Percentiles rank a stretch among this genome's conserved stretches.
Conservation (phyloP, 2,329 filamentous ascomycete species). For the Talaromyces funiculosus region DNA sequence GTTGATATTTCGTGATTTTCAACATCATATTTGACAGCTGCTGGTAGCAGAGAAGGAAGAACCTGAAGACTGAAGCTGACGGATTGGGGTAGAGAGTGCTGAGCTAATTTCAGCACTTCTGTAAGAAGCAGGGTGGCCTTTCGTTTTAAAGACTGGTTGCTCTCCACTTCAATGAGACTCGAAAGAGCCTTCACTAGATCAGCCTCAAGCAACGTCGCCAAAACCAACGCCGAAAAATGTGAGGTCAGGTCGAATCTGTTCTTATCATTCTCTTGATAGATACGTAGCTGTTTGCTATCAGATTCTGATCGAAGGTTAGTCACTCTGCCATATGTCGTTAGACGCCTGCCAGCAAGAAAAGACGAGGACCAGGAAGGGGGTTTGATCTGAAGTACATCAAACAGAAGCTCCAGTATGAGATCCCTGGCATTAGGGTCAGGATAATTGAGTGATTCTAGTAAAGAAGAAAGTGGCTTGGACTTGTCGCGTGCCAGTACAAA, state of each 20-base stretch:
- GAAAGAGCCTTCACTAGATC: conserved; percentile 60
- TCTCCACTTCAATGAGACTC: conserved; percentile 45
- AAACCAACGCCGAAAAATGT: conserved; percentile 84
- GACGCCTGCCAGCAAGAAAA: conserved; percentile 81
- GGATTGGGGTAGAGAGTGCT: conserved; percentile 71
- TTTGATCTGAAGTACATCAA: conserved; percentile 80
- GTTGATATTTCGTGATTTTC: conserved; percentile 75
- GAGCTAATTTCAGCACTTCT: conserved; percentile 83
- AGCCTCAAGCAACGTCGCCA: conserved; percentile 78
- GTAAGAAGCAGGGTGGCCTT: conserved; percentile 88
- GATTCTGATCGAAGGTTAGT: conserved; percentile 68
- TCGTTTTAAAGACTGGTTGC: conserved; percentile 58
- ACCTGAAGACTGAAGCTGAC: conserved; percentile 84
- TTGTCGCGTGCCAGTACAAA: conserved; percentile 84
- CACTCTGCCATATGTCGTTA: conserved; percentile 96
- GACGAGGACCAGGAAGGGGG: conserved; percentile 91
- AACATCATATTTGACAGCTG: conserved; percentile 65
- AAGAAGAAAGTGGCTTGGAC: conserved; percentile 74
- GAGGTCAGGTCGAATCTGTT: conserved; percentile 67
- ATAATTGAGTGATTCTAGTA: conserved; percentile 62
- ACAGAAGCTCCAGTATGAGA: conserved; percentile 81
- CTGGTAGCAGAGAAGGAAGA: conserved; percentile 75
- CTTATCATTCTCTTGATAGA: conserved; percentile 64
- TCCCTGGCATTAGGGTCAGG: conserved; percentile 56
- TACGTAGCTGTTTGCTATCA: conserved; percentile 46